Conservation (phyloP, 2,329 filamentous ascomycete genomes). For the Paraphaeosphaeria sporulosa region DNA sequence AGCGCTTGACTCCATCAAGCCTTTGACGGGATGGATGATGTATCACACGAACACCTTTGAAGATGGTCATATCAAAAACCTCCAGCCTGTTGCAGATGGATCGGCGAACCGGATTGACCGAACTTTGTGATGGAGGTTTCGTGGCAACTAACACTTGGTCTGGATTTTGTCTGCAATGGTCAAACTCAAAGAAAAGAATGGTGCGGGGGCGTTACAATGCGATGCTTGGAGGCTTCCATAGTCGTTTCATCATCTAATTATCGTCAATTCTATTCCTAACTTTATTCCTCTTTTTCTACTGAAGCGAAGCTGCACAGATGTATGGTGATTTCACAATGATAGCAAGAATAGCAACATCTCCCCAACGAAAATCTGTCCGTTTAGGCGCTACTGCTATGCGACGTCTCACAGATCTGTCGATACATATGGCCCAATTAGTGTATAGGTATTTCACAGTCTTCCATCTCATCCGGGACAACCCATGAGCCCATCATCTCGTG, state of each 20-base stretch:
- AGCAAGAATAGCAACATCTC: too few relatives aligned
- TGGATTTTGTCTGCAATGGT: too few relatives aligned
- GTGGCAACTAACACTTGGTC: not conserved
- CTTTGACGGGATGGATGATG: conserved; percentile 1
- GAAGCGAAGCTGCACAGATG: too few relatives aligned
- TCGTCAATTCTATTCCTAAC: too few relatives aligned
- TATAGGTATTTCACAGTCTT: not conserved
- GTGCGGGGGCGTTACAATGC: too few relatives aligned
- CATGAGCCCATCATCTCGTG: not conserved
- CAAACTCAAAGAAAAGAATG: too few relatives aligned
- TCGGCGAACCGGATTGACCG: not conserved
- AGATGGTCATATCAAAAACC: not conserved
- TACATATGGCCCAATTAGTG: not conserved
- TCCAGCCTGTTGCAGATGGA: not conserved
- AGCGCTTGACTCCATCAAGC: not conserved
- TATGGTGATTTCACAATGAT: too few relatives aligned
- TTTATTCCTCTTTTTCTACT: too few relatives aligned
- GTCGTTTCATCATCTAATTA: too few relatives aligned
- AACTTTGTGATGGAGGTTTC: not conserved
- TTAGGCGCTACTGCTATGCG: too few relatives aligned
- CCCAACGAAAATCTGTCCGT: too few relatives aligned
- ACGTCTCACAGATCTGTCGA: not conserved
- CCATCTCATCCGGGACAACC: not conserved
- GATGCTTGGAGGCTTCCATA: too few relatives aligned
- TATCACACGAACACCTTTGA: not conserved